These are phyloP conservation scores for Globisporangium parvum DNA, from an alignment of 352 stramenopile genomes.

Conservation along the genomic window DNA sequence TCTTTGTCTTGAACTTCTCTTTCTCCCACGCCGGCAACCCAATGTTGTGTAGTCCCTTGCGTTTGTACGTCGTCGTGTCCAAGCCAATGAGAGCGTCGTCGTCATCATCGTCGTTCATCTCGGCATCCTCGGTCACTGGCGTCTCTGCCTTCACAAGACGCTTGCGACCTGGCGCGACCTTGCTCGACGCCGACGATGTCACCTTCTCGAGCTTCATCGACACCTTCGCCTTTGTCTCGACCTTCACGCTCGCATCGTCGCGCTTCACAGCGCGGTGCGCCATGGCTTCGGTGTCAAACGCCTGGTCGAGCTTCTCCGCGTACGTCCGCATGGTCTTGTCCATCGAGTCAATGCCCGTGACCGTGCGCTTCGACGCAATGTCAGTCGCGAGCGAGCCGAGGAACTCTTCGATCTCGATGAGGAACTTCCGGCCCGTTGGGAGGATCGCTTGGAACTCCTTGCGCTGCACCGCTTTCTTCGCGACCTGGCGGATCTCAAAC, in stretches of 20 bases:
- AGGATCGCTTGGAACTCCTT: constrained; percentile 79
- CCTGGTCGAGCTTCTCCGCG: constrained; percentile 53
- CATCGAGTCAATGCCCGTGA: constrained; percentile 57
- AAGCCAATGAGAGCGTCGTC: constrained; percentile 32
- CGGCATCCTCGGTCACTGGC: not conserved
- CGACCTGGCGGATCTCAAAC: constrained; percentile 78
- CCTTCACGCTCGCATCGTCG: constrained; percentile 16
- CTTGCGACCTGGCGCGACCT: constrained; percentile 29
- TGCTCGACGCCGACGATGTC: constrained; percentile 18
- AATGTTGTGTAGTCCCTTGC: constrained; percentile 58
- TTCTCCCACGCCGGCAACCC: constrained; percentile 53
- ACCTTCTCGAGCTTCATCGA: constrained; percentile 62
- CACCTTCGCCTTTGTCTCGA: constrained; percentile 53
- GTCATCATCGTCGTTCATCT: constrained; percentile 27
- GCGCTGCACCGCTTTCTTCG: constrained; percentile 81
- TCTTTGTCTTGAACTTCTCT: constrained; percentile 45
- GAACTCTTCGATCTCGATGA: constrained; percentile 88
- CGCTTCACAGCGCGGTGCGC: constrained; percentile 23
- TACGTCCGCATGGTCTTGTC: constrained; percentile 63
- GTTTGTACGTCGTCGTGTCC: constrained; percentile 55
- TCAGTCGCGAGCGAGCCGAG: constrained; percentile 56
- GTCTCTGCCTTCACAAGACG: constrained; percentile 45
- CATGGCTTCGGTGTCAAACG: constrained; percentile 52
- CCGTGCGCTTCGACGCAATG: constrained; percentile 46
- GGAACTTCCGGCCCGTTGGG: constrained; percentile 85